Evolutionary conservation across 495 filamentous ascomycete genomes (phyloP), one percentile per base, ranked within the genome.

Genomic region (Pyronema omphalodes): DNA sequence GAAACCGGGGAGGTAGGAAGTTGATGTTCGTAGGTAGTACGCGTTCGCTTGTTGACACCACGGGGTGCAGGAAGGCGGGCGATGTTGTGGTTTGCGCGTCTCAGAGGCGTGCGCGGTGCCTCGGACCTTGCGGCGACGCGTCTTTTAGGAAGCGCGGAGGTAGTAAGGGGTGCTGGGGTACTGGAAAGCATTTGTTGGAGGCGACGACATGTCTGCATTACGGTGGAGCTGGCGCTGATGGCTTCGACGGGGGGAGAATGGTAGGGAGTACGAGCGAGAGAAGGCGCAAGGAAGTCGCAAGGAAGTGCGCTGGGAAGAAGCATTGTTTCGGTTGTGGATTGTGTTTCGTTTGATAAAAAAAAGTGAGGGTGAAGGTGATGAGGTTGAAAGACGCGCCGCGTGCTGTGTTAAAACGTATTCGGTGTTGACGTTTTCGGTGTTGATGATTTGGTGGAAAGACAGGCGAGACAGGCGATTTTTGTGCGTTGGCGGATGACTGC

Each of bases 251-350:
- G 62, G 5, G 61, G 61, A 9, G 61, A 65, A 40, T 40, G 58
- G 45, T 60, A 63, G 18, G 61, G 59, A 11, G 53, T 9, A 15
- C 34, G 33, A 15, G 54, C 23, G 29, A 53, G 60, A 12, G 58
- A 15, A 11, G 53, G 41, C 40, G 55, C 44, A 44, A 64, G 62
- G 17, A 53, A 50, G 35, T 65, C 62, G 52, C 62, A 65, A 46
- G 62, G 62, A 43, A 65, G 49, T 19, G 62, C 62, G 51, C 61
- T 65, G 15, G 62, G 62, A 11, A 65, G 59, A 59, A 65, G 62
- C 62, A 65, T 65, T 36, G 37, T 62, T 12, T 14, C 44, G n/a
- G 6, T 43, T 43, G 34, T 44, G 23, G 23, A n/a, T n/a, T 29
- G 1, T 5, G 23, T 29, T 29, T 29, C 23, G 23, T 29, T 29